Evolutionary conservation across 306 rosid genomes (phyloP).

Genomic region (Notholithocarpus densiflorus): DNA sequence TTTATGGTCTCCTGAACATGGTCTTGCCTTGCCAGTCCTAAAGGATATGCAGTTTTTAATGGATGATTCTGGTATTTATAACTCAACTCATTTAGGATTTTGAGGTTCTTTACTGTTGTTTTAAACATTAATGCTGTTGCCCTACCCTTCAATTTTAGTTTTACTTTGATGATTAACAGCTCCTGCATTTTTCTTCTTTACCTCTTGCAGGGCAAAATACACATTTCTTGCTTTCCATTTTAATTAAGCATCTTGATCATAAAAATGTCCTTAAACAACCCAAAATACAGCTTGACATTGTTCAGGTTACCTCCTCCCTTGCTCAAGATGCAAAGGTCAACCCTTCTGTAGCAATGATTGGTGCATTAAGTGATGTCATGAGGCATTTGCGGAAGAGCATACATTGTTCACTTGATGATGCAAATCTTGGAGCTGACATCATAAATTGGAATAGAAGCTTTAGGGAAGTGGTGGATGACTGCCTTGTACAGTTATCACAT

Average conservation of each 20-base stretch:
- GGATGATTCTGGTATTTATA: constrained; percentile 66
- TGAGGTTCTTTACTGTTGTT: constrained; percentile 11
- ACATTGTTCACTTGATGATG: constrained; percentile 64
- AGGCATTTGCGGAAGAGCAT: constrained; percentile 84
- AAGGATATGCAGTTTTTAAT: constrained; percentile 75
- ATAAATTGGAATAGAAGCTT: constrained; percentile 67
- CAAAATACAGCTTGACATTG: constrained; percentile 76
- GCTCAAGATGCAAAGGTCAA: constrained; percentile 64
- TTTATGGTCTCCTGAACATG: constrained; percentile 65
- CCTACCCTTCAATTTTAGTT: constrained; percentile 6
- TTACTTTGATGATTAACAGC: constrained; percentile 1
- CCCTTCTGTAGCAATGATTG: constrained; percentile 67
- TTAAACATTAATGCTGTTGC: constrained; percentile 1
- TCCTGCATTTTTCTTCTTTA: neutral
- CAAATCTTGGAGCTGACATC: constrained; percentile 44
- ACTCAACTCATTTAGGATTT: constrained; percentile 10
- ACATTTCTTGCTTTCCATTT: constrained; percentile 72
- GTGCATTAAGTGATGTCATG: constrained; percentile 78
- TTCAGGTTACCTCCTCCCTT: constrained; percentile 71
- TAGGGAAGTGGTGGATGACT: constrained; percentile 67
- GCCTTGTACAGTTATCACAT: constrained; percentile 74
- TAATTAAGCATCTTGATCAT: constrained; percentile 92
- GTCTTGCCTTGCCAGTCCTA: constrained; percentile 72
- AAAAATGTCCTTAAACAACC: constrained; percentile 76
- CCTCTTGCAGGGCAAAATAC: constrained; percentile 66